Percentiles rank a stretch among this genome's conserved stretches.
phyloP scores from a whole-genome alignment of 1,284 basidiomycete species.

The Ceratobasidium sp. region DNA sequence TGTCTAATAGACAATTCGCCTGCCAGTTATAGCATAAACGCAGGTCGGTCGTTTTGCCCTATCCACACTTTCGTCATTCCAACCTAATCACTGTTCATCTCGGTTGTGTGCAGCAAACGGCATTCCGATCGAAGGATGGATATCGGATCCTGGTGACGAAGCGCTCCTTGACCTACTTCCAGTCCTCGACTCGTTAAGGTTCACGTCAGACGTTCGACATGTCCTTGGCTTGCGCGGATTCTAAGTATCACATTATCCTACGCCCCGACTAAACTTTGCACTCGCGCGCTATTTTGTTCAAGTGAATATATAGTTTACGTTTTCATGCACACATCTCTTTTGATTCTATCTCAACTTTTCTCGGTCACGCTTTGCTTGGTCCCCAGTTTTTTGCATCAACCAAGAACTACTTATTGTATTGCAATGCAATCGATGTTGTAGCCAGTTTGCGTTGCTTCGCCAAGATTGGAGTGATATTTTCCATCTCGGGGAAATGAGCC shows the following conservation, averaged over 20 bases:
- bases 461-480: neutral
- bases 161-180: conserved; percentile 94
- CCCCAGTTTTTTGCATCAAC: neutral
- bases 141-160: conserved; percentile 95
- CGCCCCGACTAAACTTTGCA: too few relatives aligned
- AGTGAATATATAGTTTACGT: neutral
- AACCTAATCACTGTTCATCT: neutral
- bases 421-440: neutral
- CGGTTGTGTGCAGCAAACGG: conserved; percentile 96
- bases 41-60: conserved; percentile 66
- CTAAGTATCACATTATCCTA: neutral
- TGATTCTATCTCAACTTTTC: neutral
- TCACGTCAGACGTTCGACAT: conserved; percentile 93
- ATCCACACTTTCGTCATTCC: neutral
- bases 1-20: conserved; percentile 98
- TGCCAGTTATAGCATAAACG: conserved; percentile 89
- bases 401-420: conserved; percentile 27
- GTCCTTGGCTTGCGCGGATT: conserved; percentile 75
- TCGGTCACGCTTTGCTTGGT: neutral
- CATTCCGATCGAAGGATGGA: conserved; percentile 99
- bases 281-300: neutral
- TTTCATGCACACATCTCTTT: neutral
- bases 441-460: neutral
- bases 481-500: too few relatives aligned
- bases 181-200: conserved; percentile 92